phyloP scores from a whole-genome alignment of 768 basidiomycete genomes.

The Boletus edulis region DNA sequence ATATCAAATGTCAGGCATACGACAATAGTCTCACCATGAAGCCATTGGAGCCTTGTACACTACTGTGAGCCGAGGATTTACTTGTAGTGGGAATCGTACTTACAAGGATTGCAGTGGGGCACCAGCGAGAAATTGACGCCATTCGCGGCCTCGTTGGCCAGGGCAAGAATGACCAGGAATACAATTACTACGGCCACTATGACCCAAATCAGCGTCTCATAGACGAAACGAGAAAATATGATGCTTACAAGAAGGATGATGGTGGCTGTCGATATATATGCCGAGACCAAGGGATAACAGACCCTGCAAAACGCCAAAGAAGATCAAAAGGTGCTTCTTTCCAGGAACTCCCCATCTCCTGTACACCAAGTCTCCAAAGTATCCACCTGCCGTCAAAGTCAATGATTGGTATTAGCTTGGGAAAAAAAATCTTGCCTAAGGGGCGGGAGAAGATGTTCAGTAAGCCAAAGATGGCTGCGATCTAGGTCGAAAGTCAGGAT shows the following conservation, averaged over 20 bases:
- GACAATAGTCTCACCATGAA: constrained; percentile 27
- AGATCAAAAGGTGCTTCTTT: constrained; percentile 4
- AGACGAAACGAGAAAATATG: neutral
- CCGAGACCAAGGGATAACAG: constrained; percentile 28
- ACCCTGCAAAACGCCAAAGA: neutral
- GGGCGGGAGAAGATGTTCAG: constrained; percentile 3
- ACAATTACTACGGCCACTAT: neutral
- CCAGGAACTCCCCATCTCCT: constrained; percentile 5
- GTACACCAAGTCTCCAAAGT: constrained; percentile 4
- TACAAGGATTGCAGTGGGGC: constrained; percentile 7
- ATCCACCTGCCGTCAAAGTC: constrained; percentile 1
- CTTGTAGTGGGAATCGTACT: neutral
- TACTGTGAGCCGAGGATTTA: neutral
- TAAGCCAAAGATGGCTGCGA: constrained; percentile 2
- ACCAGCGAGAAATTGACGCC: constrained; percentile 4
- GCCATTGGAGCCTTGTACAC: constrained; percentile 4
- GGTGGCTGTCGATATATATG: constrained; percentile 35
- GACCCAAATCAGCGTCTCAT: neutral
- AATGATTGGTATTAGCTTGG: neutral
- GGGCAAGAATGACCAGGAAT: neutral
- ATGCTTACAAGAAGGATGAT: constrained; percentile 18
- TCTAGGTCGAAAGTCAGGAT: neutral
- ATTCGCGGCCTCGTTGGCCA: neutral
- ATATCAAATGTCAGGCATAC: neutral
- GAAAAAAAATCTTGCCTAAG: neutral